Evolutionary conservation across 2,329 filamentous ascomycete genomes (phyloP).

Genomic region (Cordyceps javanica): DNA sequence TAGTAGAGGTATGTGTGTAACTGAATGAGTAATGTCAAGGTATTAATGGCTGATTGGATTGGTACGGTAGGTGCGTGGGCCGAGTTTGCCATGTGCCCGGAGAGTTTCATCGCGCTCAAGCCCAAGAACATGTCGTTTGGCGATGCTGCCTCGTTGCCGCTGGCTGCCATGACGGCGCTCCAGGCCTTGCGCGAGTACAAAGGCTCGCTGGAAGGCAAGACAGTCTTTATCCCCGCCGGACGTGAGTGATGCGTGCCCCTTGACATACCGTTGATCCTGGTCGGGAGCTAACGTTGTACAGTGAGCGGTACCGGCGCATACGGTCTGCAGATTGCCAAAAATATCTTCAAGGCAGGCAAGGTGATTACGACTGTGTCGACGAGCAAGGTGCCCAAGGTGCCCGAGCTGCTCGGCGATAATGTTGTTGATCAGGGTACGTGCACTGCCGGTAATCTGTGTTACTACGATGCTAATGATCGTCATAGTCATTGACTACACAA

Average conservation of each 20-base stretch:
- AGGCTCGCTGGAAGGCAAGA: slow-evolving; percentile 33
- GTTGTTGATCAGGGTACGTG: slow-evolving; percentile 29
- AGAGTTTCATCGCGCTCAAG: slow-evolving; percentile 30
- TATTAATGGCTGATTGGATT: background rate
- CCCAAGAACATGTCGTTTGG: slow-evolving; percentile 34
- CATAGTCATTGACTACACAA: slow-evolving; percentile 22
- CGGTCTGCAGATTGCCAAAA: slow-evolving; percentile 36
- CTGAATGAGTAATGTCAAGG: background rate
- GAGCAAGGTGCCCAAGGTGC: slow-evolving; percentile 31
- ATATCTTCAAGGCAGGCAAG: slow-evolving; percentile 35
- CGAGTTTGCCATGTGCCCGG: slow-evolving; percentile 29
- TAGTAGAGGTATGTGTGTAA: slow-evolving; percentile 15
- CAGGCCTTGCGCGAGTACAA: slow-evolving; percentile 30
- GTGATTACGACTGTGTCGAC: slow-evolving; percentile 41
- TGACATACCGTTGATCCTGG: no score
- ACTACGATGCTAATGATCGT: background rate
- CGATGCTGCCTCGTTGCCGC: slow-evolving; percentile 37
- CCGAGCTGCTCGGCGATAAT: slow-evolving; percentile 31
- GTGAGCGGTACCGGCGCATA: slow-evolving; percentile 21
- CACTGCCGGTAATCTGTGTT: background rate
- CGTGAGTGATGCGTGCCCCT: slow-evolving; percentile 14
- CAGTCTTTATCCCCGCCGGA: slow-evolving; percentile 21
- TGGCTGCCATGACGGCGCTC: slow-evolving; percentile 36
- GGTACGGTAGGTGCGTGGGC: slow-evolving; percentile 27
- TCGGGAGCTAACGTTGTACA: background rate